Base-by-base conservation (phyloP, 805 yeast genomes). In the Cyberlindnera japonica region DNA sequence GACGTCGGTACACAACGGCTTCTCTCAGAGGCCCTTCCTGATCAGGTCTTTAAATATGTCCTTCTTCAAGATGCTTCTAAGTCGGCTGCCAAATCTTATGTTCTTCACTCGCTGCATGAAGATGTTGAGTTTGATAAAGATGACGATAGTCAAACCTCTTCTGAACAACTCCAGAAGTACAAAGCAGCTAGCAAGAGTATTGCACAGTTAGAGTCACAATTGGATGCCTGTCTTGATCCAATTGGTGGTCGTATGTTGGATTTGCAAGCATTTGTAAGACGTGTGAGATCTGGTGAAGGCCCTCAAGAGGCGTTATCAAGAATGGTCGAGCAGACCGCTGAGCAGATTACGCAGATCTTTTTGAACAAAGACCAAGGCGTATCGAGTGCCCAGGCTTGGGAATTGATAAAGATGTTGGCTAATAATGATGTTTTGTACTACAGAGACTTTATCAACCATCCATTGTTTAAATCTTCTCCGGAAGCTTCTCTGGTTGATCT, bases 171-270 rank as follows among this genome's bases (percentile, higher is more conserved):
- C 25, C 46, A 54, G 21, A 42, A 37, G 16, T 29, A 41, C 28
- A 44, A 41, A 8, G 29, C 36, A 3, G 15, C 43, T 3, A 19
- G 25, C 12, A 17, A 29, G 31, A 42, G 31, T 33, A 45, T 36
- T 26, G 46, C 51, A 6, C 49, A 51, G 17, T 46, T 59, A 5
- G 45, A 51, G 11, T 45, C 55, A 2, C 71, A 69, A 9, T 68
- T 89, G 18, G 81, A 77, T 18, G 62, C 65, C 5, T 73, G 81
- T 23, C 64, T 90, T 24, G 77, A 67, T 20, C 95, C 95, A 11
- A 64, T 93, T 20, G 99, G 99, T 16, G 99, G 99, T 29, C 78
- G 99, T 47, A 84, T 91, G 90, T 71, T 89, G 33, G 99, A 93
- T 60, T 69, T 93, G 37, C 96, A 93, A 62, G 82, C 91, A 21